Base-by-base conservation (phyloP, 73 alveolate species). In the Paramecium biaurelia region DNA sequence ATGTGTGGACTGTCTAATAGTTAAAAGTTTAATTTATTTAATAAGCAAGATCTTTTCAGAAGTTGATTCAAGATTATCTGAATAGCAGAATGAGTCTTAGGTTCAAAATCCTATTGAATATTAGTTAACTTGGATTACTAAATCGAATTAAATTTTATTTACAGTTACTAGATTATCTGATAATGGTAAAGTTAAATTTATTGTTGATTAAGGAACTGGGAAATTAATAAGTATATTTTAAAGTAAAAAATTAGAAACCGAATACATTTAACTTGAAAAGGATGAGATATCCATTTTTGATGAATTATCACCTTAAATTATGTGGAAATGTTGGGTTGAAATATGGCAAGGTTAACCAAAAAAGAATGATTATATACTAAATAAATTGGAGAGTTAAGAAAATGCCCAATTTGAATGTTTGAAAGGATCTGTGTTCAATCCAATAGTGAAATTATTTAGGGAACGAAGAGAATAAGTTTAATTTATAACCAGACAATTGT, bases 301-400 rank as follows among this genome's bases (percentile, higher is more conserved):
- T 47, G 59, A 47, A 47, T 47, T 47, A 12, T 47, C 59, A 12
- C 76, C 76, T 18, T 58, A 58, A 58, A 23, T 21, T 2, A 58
- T 58, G 76, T 58, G 76, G 76, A 58, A 58, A 58, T 58, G 76
- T 58, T 58, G 76, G 76, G 76, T 58, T 15, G 76, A 58, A 23
- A 58, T 58, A 21, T 58, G 76, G 76, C n/a, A 24, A 28, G 9
- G 76, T 58, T 4, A 58, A 58, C 38, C 76, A 7, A 58, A 58
- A 58, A 58, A 58, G 76, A 58, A 58, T 20, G 76, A 58, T 58
- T 58, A 24, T 24, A 21, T 58, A 58, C 38, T 58, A 0, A 58
- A 20, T 14, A 58, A 58, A 24, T 14, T 58, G 43, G 76, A 58
- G 76, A 58, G 76, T 14, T 20, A 58, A 58, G 76, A 58, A 20